Base-by-base conservation (phyloP, 1,284 basidiomycete species). In the Moniliella sp. region DNA sequence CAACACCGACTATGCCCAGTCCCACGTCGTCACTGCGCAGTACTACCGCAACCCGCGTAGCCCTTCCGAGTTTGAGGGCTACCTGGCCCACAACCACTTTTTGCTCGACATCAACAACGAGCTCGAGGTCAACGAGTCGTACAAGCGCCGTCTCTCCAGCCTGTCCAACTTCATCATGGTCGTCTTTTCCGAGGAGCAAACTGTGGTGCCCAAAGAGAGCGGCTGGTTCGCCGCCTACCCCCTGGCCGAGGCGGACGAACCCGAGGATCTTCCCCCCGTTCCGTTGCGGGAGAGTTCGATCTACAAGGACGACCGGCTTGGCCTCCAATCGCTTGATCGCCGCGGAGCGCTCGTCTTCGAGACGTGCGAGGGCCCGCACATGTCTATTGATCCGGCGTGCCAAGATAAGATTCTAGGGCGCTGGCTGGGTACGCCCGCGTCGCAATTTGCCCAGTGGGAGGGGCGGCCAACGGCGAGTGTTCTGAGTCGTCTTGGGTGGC, bases 231-330 rank as follows among this genome's bases (percentile, higher is more conserved):
- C 38, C 8, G 44, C 52, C 7, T 57, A 49, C 30, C 38, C 45
- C 1, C 33, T 50, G 5, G 41, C 46, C 15, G 42, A 50, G 44
- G 21, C 56, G 54, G 8, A 43, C 43, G 31, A 40, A 53, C 32
- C 50, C 50, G 2, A n/a, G 17, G 17, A 30, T 10, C 18, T 28
- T 23, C 21, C 7, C 7, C 21, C 60, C 0, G 68, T 82, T 29
- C 74, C 77, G 0, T 75, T 91, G 69, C 66, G 67, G 13, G 46
- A 62, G 32, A 82, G 86, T 46, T 71, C 71, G 4, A 64, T 91
- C 25, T 97, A 91, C 62, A 57, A 53, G 2, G 70, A 82, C 32
- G 80, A 97, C 60, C 82, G 80, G 71, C 80, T 94, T 42, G 88
- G 88, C 1, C 63, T 97, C 26, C 67, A 70, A 14, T 55, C 62